phyloP scores from a whole-genome alignment of 2,329 filamentous ascomycete species.

The Fusarium coicis region DNA sequence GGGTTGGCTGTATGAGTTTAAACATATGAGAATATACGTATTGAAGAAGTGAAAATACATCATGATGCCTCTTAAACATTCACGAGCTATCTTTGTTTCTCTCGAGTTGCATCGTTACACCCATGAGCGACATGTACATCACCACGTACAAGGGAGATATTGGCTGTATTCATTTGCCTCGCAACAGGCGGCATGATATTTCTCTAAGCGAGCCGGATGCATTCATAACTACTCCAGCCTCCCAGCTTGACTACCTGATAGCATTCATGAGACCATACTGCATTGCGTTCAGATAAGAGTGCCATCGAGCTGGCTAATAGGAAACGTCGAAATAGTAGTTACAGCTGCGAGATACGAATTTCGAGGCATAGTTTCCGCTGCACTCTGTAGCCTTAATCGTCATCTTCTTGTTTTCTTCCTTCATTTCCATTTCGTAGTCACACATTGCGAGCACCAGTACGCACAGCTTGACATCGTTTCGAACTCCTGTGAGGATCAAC shows the following conservation, averaged over 20 bases:
- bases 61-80: neutral
- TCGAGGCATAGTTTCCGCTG: neutral
- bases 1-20: neutral
- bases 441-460: neutral
- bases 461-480: neutral
- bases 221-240: neutral
- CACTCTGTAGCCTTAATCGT: too few relatives aligned
- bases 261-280: neutral
- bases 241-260: neutral
- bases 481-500: neutral
- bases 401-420: neutral
- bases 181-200: neutral
- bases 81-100: neutral
- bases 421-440: neutral
- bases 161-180: neutral
- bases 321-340: neutral
- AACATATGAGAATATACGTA: accelerated
- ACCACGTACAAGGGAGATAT: neutral
- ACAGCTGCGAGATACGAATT: neutral
- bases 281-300: neutral
- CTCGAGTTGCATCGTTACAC: neutral
- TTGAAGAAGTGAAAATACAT: neutral
- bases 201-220: neutral
- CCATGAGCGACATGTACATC: neutral
- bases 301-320: neutral